These are phyloP conservation scores for Misopates orontium DNA, from an alignment of 257 asterid genomes.

Conservation along the genomic window DNA sequence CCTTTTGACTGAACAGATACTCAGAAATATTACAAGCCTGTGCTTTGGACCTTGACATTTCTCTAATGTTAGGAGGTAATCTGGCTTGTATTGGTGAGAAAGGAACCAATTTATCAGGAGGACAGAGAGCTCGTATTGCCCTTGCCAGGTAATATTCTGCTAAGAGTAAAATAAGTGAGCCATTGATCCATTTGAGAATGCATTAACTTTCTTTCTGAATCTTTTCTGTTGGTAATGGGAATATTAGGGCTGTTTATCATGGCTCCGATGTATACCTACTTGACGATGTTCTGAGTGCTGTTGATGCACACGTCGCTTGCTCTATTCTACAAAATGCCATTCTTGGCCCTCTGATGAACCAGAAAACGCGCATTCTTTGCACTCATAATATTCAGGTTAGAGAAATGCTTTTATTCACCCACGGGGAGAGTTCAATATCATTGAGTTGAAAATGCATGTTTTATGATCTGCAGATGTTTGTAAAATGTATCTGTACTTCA, in stretches of 20 bases:
- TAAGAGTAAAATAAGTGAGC: conserved; percentile 14
- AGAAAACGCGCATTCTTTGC: conserved; percentile 78
- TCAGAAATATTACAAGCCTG: conserved; percentile 67
- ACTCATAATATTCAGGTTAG: conserved; percentile 90
- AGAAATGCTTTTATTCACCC: not conserved
- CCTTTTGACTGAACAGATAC: conserved; percentile 51
- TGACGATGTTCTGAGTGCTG: conserved; percentile 96
- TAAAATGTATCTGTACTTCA: not conserved
- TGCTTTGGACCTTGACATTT: conserved; percentile 71
- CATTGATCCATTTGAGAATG: not conserved
- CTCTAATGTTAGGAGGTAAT: conserved; percentile 87
- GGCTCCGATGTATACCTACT: conserved; percentile 69
- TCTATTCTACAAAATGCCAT: conserved; percentile 72
- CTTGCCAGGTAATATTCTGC: conserved; percentile 69
- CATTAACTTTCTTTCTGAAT: conserved; percentile 18
- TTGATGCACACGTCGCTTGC: conserved; percentile 91
- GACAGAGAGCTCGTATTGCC: conserved; percentile 91
- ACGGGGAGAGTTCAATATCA: not conserved
- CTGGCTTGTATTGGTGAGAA: conserved; percentile 88
- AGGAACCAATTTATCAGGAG: conserved; percentile 88
- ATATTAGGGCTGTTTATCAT: conserved; percentile 78
- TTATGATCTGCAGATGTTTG: not conserved
- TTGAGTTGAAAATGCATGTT: not conserved
- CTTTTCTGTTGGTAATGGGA: conserved; percentile 20
- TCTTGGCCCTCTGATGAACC: conserved; percentile 73